Evolutionary conservation across 1,284 basidiomycete species (phyloP).

Genomic region (Tilletia setariae): DNA sequence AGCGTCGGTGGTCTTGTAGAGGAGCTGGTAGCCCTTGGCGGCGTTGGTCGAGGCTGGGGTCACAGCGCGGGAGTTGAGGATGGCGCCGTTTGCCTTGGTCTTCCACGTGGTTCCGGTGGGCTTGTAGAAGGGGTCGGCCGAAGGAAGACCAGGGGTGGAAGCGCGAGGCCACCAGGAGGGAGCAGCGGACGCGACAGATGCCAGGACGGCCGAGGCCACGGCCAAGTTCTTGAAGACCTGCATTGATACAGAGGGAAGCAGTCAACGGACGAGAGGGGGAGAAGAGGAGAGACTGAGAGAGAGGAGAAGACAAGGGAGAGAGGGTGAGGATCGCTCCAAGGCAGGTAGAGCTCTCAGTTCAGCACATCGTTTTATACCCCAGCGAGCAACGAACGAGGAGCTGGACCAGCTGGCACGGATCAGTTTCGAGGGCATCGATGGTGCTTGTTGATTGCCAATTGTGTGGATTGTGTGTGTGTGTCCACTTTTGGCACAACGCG

Average conservation of each 20-base stretch:
- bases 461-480: no score
- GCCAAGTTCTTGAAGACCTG: not conserved
- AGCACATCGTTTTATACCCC: no score
- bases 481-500: no score
- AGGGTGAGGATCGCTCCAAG: no score
- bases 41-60: slow-evolving; percentile 1
- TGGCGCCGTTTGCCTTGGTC: slow-evolving; percentile 24
- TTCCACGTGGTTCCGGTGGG: slow-evolving; percentile 23
- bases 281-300: not conserved
- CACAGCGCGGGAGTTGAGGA: slow-evolving; percentile 33
- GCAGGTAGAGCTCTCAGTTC: no score
- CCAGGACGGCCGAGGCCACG: slow-evolving; percentile 1
- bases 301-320: not conserved
- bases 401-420: no score
- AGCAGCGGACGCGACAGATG: not conserved
- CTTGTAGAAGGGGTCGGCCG: slow-evolving; percentile 38
- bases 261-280: not conserved
- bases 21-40: slow-evolving; percentile 34
- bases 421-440: no score
- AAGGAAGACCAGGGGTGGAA: slow-evolving; percentile 16
- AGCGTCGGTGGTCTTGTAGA: slow-evolving; percentile 33
- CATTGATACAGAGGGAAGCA: not conserved
- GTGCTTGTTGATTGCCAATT: no score
- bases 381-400: no score
- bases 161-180: slow-evolving; percentile 17